Conservation (phyloP, 208 protist species). For the Zelonia costaricensis region DNA sequence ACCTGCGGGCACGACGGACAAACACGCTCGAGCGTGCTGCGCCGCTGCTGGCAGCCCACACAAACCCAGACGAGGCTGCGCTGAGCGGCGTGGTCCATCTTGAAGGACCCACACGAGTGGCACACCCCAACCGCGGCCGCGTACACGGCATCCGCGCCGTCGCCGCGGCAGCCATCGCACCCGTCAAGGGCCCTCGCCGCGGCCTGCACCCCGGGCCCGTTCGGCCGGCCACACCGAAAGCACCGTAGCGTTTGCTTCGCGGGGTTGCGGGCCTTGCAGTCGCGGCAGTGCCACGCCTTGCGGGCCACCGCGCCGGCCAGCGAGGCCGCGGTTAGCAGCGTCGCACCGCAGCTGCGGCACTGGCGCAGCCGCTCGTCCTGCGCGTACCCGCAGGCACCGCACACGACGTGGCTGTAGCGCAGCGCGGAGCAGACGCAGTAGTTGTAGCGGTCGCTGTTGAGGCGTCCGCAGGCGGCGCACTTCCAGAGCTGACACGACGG, state of each 20-base stretch:
- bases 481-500: conserved; percentile 75
- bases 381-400: conserved; percentile 58
- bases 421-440: conserved; percentile 89
- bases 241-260: conserved; percentile 68
- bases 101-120: conserved; percentile 47
- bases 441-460: conserved; percentile 90
- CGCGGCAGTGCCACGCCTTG: conserved; percentile 61
- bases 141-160: conserved; percentile 13
- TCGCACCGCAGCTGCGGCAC: conserved; percentile 66
- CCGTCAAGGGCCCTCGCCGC: too few species aligned
- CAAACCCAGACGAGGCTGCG: conserved; percentile 69
- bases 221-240: conserved; percentile 58
- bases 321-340: conserved; percentile 14
- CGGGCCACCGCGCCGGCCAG: conserved; percentile 46
- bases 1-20: conserved; percentile 83
- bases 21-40: conserved; percentile 73
- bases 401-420: conserved; percentile 73
- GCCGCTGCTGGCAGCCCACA: conserved; percentile 56
- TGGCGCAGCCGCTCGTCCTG: conserved; percentile 73
- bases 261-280: conserved; percentile 64
- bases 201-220: conserved; percentile 44
- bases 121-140: conserved; percentile 45
- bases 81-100: conserved; percentile 39
- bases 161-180: not conserved
- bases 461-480: conserved; percentile 69